These are phyloP conservation scores for Fimicolochytrium jonesii DNA, from an alignment of 192 early-diverging fungal genomes.

Conservation along the genomic window DNA sequence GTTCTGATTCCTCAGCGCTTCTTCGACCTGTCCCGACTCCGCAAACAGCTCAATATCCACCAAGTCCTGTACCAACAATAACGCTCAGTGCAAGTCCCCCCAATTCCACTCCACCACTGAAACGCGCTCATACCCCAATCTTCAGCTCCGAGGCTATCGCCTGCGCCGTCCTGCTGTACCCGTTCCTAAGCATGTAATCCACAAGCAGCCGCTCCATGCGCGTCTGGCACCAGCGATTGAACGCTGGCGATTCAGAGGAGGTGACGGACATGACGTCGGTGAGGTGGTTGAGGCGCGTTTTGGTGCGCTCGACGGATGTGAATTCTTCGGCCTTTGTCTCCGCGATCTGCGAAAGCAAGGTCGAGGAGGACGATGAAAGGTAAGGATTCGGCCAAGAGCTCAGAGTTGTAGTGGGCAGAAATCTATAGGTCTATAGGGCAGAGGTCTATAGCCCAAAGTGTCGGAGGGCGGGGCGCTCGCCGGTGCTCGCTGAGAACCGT, in stretches of 20 bases:
- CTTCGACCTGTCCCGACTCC: slow-evolving; percentile 74
- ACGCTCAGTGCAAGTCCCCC: too few relatives aligned
- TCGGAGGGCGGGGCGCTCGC: too few relatives aligned
- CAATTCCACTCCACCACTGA: too few relatives aligned
- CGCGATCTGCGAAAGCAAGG: slow-evolving; percentile 55
- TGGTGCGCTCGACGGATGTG: slow-evolving; percentile 63
- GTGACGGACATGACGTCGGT: slow-evolving; percentile 63
- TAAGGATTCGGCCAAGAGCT: too few relatives aligned
- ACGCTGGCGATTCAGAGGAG: slow-evolving; percentile 64
- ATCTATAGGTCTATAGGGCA: too few relatives aligned
- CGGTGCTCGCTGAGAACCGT: too few relatives aligned
- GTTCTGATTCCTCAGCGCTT: slow-evolving; percentile 68
- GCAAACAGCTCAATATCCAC: slow-evolving; percentile 91
- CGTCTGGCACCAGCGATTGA: slow-evolving; percentile 78
- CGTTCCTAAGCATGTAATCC: slow-evolving; percentile 93
- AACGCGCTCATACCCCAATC: slow-evolving; percentile 76
- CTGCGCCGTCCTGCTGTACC: slow-evolving; percentile 72
- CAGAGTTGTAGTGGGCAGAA: too few relatives aligned
- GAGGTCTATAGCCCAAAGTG: too few relatives aligned
- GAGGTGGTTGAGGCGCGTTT: slow-evolving; percentile 72
- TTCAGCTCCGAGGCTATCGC: slow-evolving; percentile 48
- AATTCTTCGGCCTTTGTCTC: slow-evolving; percentile 76
- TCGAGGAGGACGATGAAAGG: too few relatives aligned
- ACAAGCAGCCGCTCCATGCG: slow-evolving; percentile 85
- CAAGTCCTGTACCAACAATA: slow-evolving; percentile 73